Evolutionary conservation across 257 asterid genomes (phyloP).

Genomic region (Coffea canephora): DNA sequence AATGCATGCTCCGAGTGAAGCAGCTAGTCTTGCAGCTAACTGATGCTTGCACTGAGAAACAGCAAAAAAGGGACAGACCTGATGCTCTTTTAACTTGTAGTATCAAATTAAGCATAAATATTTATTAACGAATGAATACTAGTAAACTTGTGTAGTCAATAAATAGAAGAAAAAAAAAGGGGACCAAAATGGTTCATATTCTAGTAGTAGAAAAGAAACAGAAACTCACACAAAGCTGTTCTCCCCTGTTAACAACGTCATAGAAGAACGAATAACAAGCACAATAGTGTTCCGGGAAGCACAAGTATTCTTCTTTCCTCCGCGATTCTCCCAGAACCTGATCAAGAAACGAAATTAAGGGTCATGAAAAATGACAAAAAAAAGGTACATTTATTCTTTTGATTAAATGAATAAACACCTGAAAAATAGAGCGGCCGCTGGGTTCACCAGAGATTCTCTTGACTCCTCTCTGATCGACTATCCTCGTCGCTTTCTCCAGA

Average conservation of each 20-base stretch:
- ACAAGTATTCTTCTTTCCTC: slow-evolving; percentile 78
- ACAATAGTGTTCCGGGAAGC: slow-evolving; percentile 80
- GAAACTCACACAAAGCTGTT: slow-evolving; percentile 79
- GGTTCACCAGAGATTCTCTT: slow-evolving; percentile 69
- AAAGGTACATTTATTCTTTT: too few relatives aligned
- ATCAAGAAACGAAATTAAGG: not conserved
- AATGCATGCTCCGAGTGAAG: slow-evolving; percentile 56
- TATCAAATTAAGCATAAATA: not conserved
- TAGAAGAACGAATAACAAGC: slow-evolving; percentile 90
- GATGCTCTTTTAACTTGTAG: not conserved
- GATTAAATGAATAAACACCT: slow-evolving; percentile 27
- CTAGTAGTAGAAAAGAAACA: not conserved
- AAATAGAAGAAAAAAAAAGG: too few relatives aligned
- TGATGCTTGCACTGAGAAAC: slow-evolving; percentile 87
- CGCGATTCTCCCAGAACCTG: slow-evolving; percentile 85
- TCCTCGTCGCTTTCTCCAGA: slow-evolving; percentile 75
- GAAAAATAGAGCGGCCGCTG: slow-evolving; percentile 76
- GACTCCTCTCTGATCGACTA: slow-evolving; percentile 79
- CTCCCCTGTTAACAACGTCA: slow-evolving; percentile 87
- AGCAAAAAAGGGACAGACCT: not conserved
- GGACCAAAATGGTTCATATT: not conserved
- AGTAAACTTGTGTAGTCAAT: not conserved
- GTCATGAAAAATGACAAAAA: not conserved
- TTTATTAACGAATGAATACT: not conserved
- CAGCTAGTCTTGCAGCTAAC: slow-evolving; percentile 88